Evolutionary conservation across 306 rosid species (phyloP), one percentile per base, ranked within the genome.

Genomic region (Gastrolobium bilobum): DNA sequence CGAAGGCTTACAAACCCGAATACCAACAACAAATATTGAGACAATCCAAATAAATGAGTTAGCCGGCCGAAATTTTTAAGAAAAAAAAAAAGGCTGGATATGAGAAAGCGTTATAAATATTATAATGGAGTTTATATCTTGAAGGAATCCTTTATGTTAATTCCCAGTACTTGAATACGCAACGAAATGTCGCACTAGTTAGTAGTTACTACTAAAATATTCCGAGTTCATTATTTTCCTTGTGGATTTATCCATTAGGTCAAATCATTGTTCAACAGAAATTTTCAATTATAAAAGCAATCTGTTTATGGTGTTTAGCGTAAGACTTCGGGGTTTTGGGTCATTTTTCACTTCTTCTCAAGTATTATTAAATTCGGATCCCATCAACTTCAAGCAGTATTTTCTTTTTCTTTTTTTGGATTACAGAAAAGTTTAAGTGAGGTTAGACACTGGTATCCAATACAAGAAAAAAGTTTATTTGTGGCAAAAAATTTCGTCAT

Each of bases 121-220:
- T 68, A 68, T 58, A 78, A 68, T 67, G 74, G 46, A 30, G 33
- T 30, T 2, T 68, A 71, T 42, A 57, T 78, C 42, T 78, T 35
- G 34, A 68, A 39, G 5, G 50, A 37, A 52, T 71, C 76, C 66
- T 43, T 57, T 43, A 68, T 78, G 31, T 67, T 34, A 68, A 33
- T 77, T 44, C 59, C 10, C 2, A 14, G 60, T 43, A 43, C 75
- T 78, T 68, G 58, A 78, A 42, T 15, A 68, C 74, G 80, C 63
- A 65, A 81, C 54, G 46, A 56, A 80, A 81, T 46, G 44, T 60
- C 26, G 70, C 80, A 81, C 75, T 73, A 37, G 14, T 53, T 42
- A 4, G 20, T 5, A 37, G n/a, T 8, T 7, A 4, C 63, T 10
- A 2, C 4, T 37, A 38, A 71, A 78, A 78, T 61, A 78, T 78